Percentiles rank a stretch among this genome's conserved stretches.
These are phyloP conservation scores for Leucocoprinus birnbaumii DNA, from an alignment of 768 basidiomycete genomes.

Conservation along the genomic window DNA sequence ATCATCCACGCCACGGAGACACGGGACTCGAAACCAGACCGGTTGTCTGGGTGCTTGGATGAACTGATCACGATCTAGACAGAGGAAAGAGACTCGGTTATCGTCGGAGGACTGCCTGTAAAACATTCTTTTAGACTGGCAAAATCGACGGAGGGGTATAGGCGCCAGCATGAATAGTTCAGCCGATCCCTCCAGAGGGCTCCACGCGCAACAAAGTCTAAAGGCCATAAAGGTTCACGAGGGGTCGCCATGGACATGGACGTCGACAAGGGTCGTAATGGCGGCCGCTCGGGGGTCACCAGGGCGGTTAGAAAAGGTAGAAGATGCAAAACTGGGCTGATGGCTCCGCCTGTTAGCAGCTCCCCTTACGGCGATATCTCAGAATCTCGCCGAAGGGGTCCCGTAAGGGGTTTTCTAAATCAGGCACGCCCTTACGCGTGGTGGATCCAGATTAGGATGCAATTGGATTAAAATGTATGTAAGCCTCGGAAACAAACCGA, in stretches of 20 bases:
- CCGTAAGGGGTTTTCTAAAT: constrained; percentile 16
- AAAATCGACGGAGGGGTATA: background rate
- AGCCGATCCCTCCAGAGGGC: background rate
- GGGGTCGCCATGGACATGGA: constrained; percentile 26
- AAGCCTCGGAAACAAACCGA: constrained; percentile 32
- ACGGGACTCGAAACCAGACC: constrained; percentile 3
- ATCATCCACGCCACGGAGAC: constrained; percentile 12
- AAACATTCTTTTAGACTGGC: background rate
- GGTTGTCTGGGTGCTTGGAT: background rate
- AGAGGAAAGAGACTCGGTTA: background rate
- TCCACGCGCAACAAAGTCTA: constrained; percentile 5
- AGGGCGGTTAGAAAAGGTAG: constrained; percentile 16
- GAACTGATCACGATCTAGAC: constrained; percentile 1
- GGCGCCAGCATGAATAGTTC: background rate
- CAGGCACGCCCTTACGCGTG: constrained; percentile 31
- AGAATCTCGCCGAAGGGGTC: constrained; percentile 44
- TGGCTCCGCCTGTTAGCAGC: constrained; percentile 33
- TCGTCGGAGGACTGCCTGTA: background rate
- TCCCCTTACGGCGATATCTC: constrained; percentile 32
- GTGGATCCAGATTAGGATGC: constrained; percentile 37
- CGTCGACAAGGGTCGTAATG: constrained; percentile 20
- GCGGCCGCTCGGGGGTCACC: constrained; percentile 25
- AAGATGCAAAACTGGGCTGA: constrained; percentile 29
- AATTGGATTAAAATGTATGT: constrained; percentile 25
- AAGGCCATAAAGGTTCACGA: constrained; percentile 10